Percentiles rank a stretch among this genome's conserved stretches.
These are phyloP conservation scores for Sanghuangporus baumii DNA, from an alignment of 1,284 basidiomycete genomes.

Conservation along the genomic window DNA sequence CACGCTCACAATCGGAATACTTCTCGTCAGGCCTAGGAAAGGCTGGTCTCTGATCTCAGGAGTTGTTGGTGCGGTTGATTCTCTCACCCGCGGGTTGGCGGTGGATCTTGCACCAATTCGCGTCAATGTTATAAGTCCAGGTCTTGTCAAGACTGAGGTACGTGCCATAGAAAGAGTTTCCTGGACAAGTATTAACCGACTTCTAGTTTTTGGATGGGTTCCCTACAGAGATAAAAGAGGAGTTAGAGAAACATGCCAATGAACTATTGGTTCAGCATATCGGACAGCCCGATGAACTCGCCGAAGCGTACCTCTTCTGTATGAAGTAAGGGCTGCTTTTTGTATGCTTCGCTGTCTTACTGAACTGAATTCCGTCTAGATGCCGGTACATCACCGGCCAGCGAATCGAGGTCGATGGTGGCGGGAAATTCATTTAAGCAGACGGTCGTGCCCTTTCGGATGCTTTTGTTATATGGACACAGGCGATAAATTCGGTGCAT, in stretches of 20 bases:
- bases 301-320: conserved; percentile 22
- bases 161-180: background rate
- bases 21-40: conserved; percentile 15
- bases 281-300: conserved; percentile 21
- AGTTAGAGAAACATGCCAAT: conserved; percentile 14
- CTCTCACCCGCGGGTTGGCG: conserved; percentile 21
- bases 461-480: no score
- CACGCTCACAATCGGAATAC: conserved; percentile 18
- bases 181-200: background rate
- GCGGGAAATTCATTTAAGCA: conserved; percentile 15
- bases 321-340: conserved; percentile 20
- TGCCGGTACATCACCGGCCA: conserved; percentile 22
- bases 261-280: conserved; percentile 19
- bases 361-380: background rate
- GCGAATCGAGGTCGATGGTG: conserved; percentile 22
- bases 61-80: conserved; percentile 20
- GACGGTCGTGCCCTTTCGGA: background rate
- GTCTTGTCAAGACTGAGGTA: conserved; percentile 19
- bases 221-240: conserved; percentile 6
- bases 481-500: no score
- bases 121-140: conserved; percentile 21
- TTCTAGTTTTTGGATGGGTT: conserved; percentile 13
- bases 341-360: background rate
- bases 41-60: conserved; percentile 19
- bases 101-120: conserved; percentile 22